Evolutionary conservation across 495 filamentous ascomycete genomes (phyloP).

Genomic region (Aspergillus nanangensis): DNA sequence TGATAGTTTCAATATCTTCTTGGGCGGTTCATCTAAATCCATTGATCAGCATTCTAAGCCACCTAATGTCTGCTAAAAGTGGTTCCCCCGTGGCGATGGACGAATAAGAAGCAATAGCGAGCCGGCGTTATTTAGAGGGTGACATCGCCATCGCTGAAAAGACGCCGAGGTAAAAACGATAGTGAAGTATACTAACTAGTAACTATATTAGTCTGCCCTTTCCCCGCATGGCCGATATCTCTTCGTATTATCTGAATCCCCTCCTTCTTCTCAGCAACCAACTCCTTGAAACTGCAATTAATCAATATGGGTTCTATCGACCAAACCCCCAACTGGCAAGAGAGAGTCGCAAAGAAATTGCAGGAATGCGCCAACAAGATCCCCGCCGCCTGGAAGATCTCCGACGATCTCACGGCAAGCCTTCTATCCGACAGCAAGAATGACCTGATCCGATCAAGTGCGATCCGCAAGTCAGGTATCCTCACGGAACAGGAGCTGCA

Average conservation of each 20-base stretch:
- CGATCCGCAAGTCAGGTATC: conserved; percentile 21
- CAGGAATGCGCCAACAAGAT: conserved; percentile 29
- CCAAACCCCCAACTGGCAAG: conserved; percentile 8
- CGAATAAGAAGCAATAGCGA: neutral
- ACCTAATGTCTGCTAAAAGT: too few species aligned
- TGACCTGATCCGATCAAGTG: conserved; percentile 13
- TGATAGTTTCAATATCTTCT: neutral
- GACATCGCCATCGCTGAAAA: neutral
- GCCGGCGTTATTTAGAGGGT: neutral
- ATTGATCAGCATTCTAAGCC: neutral
- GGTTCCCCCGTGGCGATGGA: too few species aligned
- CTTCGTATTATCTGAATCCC: too few species aligned
- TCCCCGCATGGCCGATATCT: too few species aligned
- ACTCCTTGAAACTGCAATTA: too few species aligned
- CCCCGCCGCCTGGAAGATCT: too few species aligned
- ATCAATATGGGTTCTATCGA: neutral
- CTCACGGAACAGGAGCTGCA: conserved; percentile 35
- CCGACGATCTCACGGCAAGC: too few species aligned
- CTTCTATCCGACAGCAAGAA: conserved; percentile 18
- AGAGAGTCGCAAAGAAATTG: conserved; percentile 26
- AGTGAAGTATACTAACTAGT: too few species aligned
- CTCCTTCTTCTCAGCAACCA: too few species aligned
- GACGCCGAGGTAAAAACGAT: neutral
- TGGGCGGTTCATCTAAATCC: neutral
- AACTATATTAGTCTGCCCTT: too few species aligned